A percentile compares a stretch with the other conserved stretches of the same genome.
phyloP scores from a whole-genome alignment of 2,329 filamentous ascomycete species.

The Fonsecaea pugnacius region DNA sequence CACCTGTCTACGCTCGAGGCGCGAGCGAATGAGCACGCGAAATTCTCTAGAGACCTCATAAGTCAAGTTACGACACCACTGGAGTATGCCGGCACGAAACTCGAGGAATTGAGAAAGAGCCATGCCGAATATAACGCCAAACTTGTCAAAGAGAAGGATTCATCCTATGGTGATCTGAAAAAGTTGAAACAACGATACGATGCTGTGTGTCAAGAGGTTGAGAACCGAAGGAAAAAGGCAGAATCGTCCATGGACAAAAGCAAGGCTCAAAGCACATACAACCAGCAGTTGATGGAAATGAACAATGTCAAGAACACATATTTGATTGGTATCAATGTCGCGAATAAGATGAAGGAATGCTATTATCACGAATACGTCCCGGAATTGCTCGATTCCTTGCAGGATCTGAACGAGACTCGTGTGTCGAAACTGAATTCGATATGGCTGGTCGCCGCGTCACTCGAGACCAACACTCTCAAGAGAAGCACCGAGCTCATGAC shows the following conservation, averaged over 20 bases:
- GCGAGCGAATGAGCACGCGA: slow-evolving; percentile 85
- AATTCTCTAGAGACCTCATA: slow-evolving; percentile 77
- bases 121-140: slow-evolving; percentile 88
- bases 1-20: slow-evolving; percentile 89
- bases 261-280: slow-evolving; percentile 88
- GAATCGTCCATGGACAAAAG: slow-evolving; percentile 92
- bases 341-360: slow-evolving; percentile 95
- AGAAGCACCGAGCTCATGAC: slow-evolving; percentile 74
- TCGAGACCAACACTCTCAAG: slow-evolving; percentile 79
- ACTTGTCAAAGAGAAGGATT: slow-evolving; percentile 85
- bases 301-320: slow-evolving; percentile 99
- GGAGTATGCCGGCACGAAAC: slow-evolving; percentile 72
- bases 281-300: slow-evolving; percentile 93
- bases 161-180: slow-evolving; percentile 79
- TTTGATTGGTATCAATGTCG: slow-evolving; percentile 91
- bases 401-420: slow-evolving; percentile 89
- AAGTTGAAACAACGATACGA: slow-evolving; percentile 96
- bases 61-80: slow-evolving; percentile 83
- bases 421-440: slow-evolving; percentile 81
- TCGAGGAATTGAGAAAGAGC: slow-evolving; percentile 90
- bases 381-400: slow-evolving; percentile 84
- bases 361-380: slow-evolving; percentile 98
- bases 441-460: slow-evolving; percentile 77
- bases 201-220: slow-evolving; percentile 87
- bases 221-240: slow-evolving; percentile 90